These are phyloP conservation scores for Hyaloscypha finlandica DNA, from an alignment of 495 filamentous ascomycete species.

Conservation along the genomic window DNA sequence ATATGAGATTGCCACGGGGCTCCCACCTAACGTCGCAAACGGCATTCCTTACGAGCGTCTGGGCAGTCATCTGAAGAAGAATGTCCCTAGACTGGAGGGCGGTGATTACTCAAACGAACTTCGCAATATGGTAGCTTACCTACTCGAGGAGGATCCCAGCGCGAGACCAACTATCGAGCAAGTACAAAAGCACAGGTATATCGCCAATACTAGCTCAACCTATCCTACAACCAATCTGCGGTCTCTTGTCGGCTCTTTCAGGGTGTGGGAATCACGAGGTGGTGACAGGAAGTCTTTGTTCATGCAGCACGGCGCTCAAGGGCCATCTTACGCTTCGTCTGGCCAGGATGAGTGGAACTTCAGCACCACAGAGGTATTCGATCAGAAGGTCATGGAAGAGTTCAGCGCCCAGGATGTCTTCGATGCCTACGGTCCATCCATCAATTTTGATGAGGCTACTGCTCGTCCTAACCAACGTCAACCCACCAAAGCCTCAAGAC, in stretches of 20 bases:
- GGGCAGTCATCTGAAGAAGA: conserved; percentile 61
- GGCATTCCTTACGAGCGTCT: conserved; percentile 51
- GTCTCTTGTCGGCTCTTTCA: conserved; percentile 79
- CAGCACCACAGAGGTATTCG: conserved; percentile 82
- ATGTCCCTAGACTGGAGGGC: conserved; percentile 70
- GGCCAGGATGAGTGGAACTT: conserved; percentile 85
- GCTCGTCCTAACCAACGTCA: conserved; percentile 33
- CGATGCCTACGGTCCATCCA: conserved; percentile 52
- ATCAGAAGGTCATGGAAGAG: conserved; percentile 55
- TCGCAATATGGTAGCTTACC: conserved; percentile 75
- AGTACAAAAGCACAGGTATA: conserved; percentile 64
- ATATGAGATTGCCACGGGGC: conserved; percentile 88
- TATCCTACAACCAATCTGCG: conserved; percentile 70
- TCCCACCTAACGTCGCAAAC: conserved; percentile 67
- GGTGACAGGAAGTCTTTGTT: conserved; percentile 85
- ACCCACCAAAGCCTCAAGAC: conserved; percentile 42
- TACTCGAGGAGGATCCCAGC: conserved; percentile 72
- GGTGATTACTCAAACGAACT: conserved; percentile 75
- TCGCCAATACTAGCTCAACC: conserved; percentile 60
- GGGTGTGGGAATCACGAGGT: conserved; percentile 81
- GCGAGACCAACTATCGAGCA: conserved; percentile 71
- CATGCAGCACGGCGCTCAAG: conserved; percentile 70
- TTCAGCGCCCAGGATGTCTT: conserved; percentile 48
- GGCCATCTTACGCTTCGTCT: conserved; percentile 41
- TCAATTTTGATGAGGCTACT: conserved; percentile 46